Conservation (phyloP, 2,329 filamentous ascomycete genomes). For the Diaporthe longicolla region DNA sequence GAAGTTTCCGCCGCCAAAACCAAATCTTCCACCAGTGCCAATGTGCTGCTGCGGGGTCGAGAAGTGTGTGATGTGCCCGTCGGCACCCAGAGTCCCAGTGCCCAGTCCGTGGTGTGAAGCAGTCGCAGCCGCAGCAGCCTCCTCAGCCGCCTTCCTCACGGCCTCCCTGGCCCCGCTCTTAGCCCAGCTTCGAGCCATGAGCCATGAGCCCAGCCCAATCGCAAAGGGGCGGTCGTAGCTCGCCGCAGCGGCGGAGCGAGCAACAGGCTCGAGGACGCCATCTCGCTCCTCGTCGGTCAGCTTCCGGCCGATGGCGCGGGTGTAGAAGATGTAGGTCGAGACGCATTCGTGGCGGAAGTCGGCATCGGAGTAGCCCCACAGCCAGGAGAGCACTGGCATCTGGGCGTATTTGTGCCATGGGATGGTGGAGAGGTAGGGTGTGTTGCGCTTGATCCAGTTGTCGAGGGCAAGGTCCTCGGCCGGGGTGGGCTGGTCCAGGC, state of each 20-base stretch:
- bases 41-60: slow-evolving; percentile 22
- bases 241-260: slow-evolving; percentile 34
- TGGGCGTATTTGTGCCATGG: slow-evolving; percentile 39
- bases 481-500: slow-evolving; percentile 39
- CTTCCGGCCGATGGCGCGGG: slow-evolving; percentile 34
- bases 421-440: slow-evolving; percentile 39
- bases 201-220: slow-evolving; percentile 33
- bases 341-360: slow-evolving; percentile 41
- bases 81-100: slow-evolving; percentile 26
- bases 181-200: slow-evolving; percentile 39
- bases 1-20: background rate
- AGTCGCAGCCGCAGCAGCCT: background rate
- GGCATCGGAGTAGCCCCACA: slow-evolving; percentile 41
- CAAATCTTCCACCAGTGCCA: background rate
- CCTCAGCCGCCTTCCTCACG: slow-evolving; percentile 5
- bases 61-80: slow-evolving; percentile 42
- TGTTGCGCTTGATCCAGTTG: slow-evolving; percentile 40
- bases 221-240: slow-evolving; percentile 41
- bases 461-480: slow-evolving; percentile 38
- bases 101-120: background rate
- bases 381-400: slow-evolving; percentile 38
- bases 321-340: slow-evolving; percentile 41
- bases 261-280: slow-evolving; percentile 38
- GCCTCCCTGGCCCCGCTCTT: slow-evolving; percentile 35
- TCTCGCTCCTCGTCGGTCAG: slow-evolving; percentile 40